phyloP scores from a whole-genome alignment of 352 stramenopile genomes.

The Globisporangium alternatum region DNA sequence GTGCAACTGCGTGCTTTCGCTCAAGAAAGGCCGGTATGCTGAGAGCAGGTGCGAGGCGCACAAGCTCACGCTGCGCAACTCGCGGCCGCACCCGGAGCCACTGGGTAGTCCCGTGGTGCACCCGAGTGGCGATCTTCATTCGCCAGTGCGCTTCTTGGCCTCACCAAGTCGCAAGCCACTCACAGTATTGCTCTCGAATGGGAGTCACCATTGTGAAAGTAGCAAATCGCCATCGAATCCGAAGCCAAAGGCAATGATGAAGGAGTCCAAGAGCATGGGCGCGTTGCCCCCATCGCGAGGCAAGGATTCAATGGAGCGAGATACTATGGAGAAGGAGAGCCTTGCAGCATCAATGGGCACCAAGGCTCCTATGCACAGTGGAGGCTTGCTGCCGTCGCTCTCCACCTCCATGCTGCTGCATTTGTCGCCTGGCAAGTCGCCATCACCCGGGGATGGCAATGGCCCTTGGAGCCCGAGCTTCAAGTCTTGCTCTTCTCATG shows the following conservation, averaged over 20 bases:
- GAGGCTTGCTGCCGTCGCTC: constrained; percentile 8
- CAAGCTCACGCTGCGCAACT: constrained; percentile 58
- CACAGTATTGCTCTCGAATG: constrained; percentile 1
- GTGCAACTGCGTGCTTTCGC: constrained; percentile 39
- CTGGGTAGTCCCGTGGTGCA: constrained; percentile 21
- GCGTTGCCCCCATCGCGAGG: not conserved
- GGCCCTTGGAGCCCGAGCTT: not conserved
- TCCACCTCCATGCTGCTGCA: constrained; percentile 12
- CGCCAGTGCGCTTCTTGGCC: constrained; percentile 10
- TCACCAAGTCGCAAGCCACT: constrained; percentile 9
- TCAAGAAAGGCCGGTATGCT: constrained; percentile 50
- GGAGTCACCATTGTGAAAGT: not conserved
- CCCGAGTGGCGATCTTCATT: not conserved
- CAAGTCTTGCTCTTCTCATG: not conserved
- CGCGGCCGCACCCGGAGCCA: constrained; percentile 35
- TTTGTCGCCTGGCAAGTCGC: not conserved
- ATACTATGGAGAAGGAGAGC: not conserved
- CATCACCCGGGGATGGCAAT: not conserved
- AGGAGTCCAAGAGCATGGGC: constrained; percentile 13
- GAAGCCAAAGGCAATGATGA: constrained; percentile 7
- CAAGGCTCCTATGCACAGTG: not conserved
- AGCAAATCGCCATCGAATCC: not conserved
- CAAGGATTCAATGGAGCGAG: not conserved
- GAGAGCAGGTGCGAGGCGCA: constrained; percentile 52
- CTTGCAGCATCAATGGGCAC: not conserved